A percentile compares a stretch with the other conserved stretches of the same genome.
These are phyloP conservation scores for Sclerotiophoma versabilis DNA, from an alignment of 2,329 filamentous ascomycete genomes.

Conservation along the genomic window DNA sequence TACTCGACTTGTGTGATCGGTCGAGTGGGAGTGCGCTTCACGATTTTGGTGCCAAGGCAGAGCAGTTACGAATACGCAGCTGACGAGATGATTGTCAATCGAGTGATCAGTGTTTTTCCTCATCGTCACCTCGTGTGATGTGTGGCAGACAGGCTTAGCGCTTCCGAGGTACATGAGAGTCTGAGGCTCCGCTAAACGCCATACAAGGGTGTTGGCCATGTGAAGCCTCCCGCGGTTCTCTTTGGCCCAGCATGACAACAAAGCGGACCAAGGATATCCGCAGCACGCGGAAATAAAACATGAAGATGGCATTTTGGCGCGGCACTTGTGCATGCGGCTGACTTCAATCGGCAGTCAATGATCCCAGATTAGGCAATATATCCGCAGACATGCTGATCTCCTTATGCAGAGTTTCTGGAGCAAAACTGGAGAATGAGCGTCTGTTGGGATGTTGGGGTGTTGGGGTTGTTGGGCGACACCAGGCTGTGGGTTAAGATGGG, in stretches of 20 bases:
- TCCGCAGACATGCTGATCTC: constrained; percentile 1
- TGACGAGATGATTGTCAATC: constrained; percentile 1
- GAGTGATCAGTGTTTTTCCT: background rate
- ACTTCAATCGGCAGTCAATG: constrained; percentile 8
- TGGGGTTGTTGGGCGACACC: constrained; percentile 4
- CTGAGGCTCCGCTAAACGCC: constrained; percentile 1
- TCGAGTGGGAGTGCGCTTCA: background rate
- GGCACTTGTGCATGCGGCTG: constrained; percentile 12
- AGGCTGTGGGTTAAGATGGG: constrained; percentile 1
- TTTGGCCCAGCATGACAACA: background rate
- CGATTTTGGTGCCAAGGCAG: background rate
- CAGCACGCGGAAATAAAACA: constrained; percentile 1
- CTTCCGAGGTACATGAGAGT: background rate
- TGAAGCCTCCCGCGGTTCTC: background rate
- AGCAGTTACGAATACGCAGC: background rate
- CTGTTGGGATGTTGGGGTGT: constrained; percentile 3
- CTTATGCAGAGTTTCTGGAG: constrained; percentile 1
- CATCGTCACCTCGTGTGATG: background rate
- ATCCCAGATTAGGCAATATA: constrained; percentile 6
- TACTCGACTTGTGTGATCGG: background rate
- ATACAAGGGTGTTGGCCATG: background rate
- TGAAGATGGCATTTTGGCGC: background rate
- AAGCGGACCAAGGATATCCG: background rate
- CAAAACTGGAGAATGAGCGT: constrained; percentile 2
- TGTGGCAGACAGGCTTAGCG: background rate